Evolutionary conservation across 2,329 filamentous ascomycete species (phyloP).

Genomic region (Xylaria sp.): DNA sequence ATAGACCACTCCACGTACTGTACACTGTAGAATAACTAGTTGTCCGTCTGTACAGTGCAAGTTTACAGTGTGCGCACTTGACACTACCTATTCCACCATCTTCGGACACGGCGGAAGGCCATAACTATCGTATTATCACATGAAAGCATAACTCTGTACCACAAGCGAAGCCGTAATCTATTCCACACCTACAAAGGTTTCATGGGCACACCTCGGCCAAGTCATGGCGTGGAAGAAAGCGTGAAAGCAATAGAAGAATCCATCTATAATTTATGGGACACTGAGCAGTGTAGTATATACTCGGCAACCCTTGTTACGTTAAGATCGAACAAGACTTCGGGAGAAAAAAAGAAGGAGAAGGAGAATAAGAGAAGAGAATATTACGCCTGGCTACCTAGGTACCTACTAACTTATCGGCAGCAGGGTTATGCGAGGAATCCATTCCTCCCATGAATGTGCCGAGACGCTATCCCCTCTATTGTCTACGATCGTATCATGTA

Average conservation of each 20-base stretch:
- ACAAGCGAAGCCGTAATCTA: conserved; percentile 21
- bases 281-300: too few relatives aligned
- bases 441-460: conserved; percentile 15
- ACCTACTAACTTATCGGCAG: too few relatives aligned
- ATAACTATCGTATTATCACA: conserved; percentile 20
- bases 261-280: too few relatives aligned
- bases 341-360: too few relatives aligned
- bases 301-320: too few relatives aligned
- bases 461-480: neutral
- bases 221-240: neutral
- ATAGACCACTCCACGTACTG: neutral
- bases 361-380: too few relatives aligned
- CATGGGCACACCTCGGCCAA: neutral
- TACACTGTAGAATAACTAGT: neutral
- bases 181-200: conserved; percentile 16
- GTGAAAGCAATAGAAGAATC: neutral
- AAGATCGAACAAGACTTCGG: too few relatives aligned
- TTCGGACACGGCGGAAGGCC: conserved; percentile 13
- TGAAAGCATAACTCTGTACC: neutral
- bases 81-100: neutral
- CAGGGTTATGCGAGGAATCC: conserved; percentile 22
- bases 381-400: too few relatives aligned
- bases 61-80: neutral
- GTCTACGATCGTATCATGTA: too few relatives aligned
- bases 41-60: conserved; percentile 7